These are phyloP conservation scores for Kluyveromyces aestuarii DNA, from an alignment of 805 yeast species.

Conservation along the genomic window DNA sequence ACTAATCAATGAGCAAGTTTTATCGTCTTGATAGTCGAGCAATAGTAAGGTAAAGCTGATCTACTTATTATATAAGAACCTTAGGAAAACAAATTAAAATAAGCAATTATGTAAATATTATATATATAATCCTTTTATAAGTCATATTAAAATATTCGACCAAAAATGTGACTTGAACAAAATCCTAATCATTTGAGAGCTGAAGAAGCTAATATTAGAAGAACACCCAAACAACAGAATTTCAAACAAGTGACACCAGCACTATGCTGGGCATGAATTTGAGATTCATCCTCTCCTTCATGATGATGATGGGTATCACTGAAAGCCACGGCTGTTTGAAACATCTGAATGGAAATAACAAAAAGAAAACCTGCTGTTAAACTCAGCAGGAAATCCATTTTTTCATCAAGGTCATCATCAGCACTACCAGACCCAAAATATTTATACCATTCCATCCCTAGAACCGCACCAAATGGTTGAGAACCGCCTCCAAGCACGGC, in stretches of 20 bases:
- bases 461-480: conserved; percentile 81
- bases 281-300: conserved; percentile 17
- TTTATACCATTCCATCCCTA: conserved; percentile 41
- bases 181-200: conserved; percentile 7
- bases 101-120: not conserved
- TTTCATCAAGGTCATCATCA: conserved; percentile 27
- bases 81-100: not conserved
- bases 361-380: conserved; percentile 77
- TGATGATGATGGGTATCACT: conserved; percentile 54
- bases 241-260: conserved; percentile 27
- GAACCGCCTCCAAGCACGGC: conserved; percentile 71
- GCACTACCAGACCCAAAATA: conserved; percentile 34
- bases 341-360: conserved; percentile 79
- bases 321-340: conserved; percentile 70
- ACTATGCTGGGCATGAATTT: conserved; percentile 22
- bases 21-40: not conserved
- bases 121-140: conserved; percentile 1
- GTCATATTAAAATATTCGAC: not conserved
- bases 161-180: not conserved
- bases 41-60: not conserved
- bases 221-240: conserved; percentile 28
- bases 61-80: not conserved
- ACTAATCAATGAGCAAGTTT: conserved; percentile 21
- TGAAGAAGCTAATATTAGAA: conserved; percentile 20
- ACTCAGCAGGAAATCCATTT: conserved; percentile 42